These are phyloP conservation scores for Fusarium lyarnte DNA, from an alignment of 2,329 filamentous ascomycete species.

Conservation along the genomic window DNA sequence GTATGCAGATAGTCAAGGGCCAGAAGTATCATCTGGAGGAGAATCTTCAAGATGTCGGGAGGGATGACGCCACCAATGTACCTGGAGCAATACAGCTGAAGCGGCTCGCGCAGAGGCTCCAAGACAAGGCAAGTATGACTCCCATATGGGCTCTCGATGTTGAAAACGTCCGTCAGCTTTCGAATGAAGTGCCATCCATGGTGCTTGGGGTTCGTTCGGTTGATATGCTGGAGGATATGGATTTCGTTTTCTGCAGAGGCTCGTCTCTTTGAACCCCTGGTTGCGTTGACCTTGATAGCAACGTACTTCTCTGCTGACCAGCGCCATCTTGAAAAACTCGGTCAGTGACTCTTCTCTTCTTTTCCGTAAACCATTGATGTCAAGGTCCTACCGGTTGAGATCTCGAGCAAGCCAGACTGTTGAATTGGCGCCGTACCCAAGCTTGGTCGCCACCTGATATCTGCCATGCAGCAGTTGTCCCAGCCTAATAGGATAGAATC, in stretches of 20 bases:
- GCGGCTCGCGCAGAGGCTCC: constrained; percentile 37
- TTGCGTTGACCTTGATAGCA: constrained; percentile 34
- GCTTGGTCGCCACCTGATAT: constrained; percentile 37
- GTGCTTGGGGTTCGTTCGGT: constrained; percentile 9
- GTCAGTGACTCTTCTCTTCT: too few relatives aligned
- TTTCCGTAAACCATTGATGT: too few relatives aligned
- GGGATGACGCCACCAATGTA: constrained; percentile 33
- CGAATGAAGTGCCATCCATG: constrained; percentile 34
- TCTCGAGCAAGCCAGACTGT: constrained; percentile 42
- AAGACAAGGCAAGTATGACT: constrained; percentile 34
- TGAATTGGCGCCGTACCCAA: constrained; percentile 34
- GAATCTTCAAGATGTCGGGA: constrained; percentile 28
- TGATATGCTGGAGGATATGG: constrained; percentile 24
- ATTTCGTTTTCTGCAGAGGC: constrained; percentile 16
- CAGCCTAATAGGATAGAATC: constrained; percentile 28
- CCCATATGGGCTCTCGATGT: neutral
- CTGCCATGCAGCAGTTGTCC: constrained; percentile 25
- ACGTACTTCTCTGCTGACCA: constrained; percentile 38
- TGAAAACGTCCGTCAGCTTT: constrained; percentile 29
- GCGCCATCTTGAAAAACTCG: constrained; percentile 8
- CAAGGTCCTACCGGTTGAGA: neutral
- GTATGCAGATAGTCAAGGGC: constrained; percentile 40
- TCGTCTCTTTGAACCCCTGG: neutral
- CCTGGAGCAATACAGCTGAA: constrained; percentile 37
- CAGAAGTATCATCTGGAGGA: constrained; percentile 35